phyloP scores from a whole-genome alignment of 805 yeast species.

The Sugiyamaella floridensis region DNA sequence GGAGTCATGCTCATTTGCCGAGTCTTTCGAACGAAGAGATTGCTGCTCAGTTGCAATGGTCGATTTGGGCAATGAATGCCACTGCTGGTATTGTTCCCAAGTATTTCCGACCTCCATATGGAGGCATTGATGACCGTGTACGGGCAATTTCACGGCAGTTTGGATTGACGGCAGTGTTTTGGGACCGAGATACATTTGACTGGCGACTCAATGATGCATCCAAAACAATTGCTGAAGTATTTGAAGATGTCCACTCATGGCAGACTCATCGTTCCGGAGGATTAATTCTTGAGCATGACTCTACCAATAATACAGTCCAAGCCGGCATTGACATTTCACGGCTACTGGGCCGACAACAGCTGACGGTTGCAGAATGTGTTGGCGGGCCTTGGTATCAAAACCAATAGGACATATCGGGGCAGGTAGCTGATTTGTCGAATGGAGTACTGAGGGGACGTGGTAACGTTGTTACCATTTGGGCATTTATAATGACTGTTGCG shows the following conservation, averaged over 20 bases:
- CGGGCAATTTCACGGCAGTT: constrained; percentile 72
- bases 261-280: constrained; percentile 40
- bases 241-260: constrained; percentile 53
- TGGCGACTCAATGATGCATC: constrained; percentile 64
- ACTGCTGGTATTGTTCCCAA: constrained; percentile 80
- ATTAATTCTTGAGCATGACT: constrained; percentile 82
- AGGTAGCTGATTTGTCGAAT: neutral
- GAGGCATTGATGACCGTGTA: constrained; percentile 84
- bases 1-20: constrained; percentile 87
- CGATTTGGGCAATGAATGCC: constrained; percentile 97
- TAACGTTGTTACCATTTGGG: neutral
- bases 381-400: constrained; percentile 40
- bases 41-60: constrained; percentile 88
- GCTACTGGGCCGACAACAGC: constrained; percentile 52
- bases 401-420: constrained; percentile 9
- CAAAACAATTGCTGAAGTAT: constrained; percentile 47
- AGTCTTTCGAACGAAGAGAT: constrained; percentile 69
- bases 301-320: constrained; percentile 55
- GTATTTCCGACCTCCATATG: constrained; percentile 95
- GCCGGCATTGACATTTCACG: constrained; percentile 54
- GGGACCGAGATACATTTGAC: constrained; percentile 90
- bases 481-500: neutral
- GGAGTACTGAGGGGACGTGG: neutral
- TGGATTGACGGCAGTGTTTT: constrained; percentile 79
- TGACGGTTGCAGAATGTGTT: constrained; percentile 74